Evolutionary conservation across 208 protist genomes (phyloP).

Genomic region (Crithidia brevicula): DNA sequence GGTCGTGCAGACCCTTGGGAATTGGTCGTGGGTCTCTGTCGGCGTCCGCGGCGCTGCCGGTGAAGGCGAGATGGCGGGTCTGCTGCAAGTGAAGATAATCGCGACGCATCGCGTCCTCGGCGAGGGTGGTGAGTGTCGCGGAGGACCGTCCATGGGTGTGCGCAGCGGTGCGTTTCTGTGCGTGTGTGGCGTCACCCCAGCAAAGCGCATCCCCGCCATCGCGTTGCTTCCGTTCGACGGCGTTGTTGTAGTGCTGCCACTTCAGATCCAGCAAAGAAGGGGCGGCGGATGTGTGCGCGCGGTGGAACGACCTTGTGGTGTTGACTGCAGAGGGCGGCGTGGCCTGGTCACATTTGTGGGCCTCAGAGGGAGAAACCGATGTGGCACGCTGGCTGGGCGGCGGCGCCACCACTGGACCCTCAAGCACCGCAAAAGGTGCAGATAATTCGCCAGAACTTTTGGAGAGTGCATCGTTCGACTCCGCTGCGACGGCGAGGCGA

Average conservation of each 20-base stretch:
- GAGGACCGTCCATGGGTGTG: conserved; percentile 29
- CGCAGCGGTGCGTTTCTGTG: background rate
- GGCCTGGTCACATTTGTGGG: no score
- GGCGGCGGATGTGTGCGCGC: background rate
- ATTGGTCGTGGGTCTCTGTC: conserved; percentile 74
- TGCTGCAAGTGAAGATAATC: conserved; percentile 35
- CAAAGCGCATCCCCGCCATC: background rate
- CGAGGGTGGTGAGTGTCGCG: conserved; percentile 53
- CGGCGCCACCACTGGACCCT: conserved; percentile 12
- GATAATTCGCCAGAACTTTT: background rate
- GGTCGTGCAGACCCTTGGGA: conserved; percentile 84
- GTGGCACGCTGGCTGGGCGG: no score
- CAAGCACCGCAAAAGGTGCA: conserved; percentile 9
- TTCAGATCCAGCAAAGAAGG: conserved; percentile 20
- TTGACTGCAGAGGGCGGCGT: no score
- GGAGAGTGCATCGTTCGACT: background rate
- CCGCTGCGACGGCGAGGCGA: conserved; percentile 24
- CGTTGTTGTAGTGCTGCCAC: conserved; percentile 10
- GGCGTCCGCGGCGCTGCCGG: conserved; percentile 37
- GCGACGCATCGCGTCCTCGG: conserved; percentile 54
- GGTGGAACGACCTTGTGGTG: no score
- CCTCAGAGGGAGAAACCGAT: no score
- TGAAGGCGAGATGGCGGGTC: conserved; percentile 32
- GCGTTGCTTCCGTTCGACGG: background rate
- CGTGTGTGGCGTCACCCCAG: background rate